Percentiles rank a stretch among this genome's conserved stretches.
These are phyloP conservation scores for Trichoderma polysporum DNA, from an alignment of 2,329 filamentous ascomycete genomes.

Conservation along the genomic window DNA sequence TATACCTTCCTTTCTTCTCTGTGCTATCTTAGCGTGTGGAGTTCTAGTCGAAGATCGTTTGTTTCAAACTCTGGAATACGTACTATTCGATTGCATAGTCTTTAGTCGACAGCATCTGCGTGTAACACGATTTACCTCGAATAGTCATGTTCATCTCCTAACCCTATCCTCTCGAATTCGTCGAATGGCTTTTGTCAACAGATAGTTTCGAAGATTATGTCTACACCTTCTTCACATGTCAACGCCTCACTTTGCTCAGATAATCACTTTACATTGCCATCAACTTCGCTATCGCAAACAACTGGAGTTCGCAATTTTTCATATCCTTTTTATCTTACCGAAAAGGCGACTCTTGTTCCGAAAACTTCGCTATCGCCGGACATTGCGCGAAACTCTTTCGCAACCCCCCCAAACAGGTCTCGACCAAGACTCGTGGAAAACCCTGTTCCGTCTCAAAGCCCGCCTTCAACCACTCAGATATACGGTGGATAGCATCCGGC, in stretches of 20 bases:
- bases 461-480: not conserved
- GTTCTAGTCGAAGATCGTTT: not conserved
- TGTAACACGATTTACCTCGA: not conserved
- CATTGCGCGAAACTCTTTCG: not conserved
- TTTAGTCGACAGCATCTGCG: not conserved
- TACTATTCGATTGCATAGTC: not conserved
- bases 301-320: conserved; percentile 27
- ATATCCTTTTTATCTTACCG: conserved; percentile 24
- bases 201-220: conserved; percentile 18
- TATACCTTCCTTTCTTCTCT: not conserved
- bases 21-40: not conserved
- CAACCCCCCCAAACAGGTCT: not conserved
- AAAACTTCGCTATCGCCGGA: not conserved
- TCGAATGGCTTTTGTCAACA: not conserved
- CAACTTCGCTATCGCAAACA: not conserved
- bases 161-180: not conserved
- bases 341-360: not conserved
- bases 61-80: not conserved
- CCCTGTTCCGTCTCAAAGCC: not conserved
- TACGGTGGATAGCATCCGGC: conserved; percentile 20
- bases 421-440: not conserved
- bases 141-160: not conserved
- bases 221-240: conserved; percentile 20
- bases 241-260: conserved; percentile 8
- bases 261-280: not conserved